Base-by-base conservation (phyloP, 345 rosid genomes). In the Alliaria petiolata region DNA sequence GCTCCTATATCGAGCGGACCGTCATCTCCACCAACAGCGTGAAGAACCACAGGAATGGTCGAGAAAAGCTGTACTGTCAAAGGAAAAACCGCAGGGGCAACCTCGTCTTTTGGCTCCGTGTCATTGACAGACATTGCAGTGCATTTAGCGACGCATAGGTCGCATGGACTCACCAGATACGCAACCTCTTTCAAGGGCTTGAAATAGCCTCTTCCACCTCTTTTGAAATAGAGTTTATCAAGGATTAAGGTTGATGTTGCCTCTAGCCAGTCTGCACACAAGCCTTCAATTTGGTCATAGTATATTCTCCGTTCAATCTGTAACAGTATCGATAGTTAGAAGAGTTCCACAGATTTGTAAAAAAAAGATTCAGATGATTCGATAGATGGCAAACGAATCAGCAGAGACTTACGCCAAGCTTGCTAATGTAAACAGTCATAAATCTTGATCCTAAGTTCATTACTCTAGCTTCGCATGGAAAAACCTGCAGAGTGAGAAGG, bases 391-490 rank as follows among this genome's bases (percentile, higher is more conserved):
- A n/a, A n/a, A n/a, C n/a, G n/a, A n/a, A n/a, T n/a, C n/a, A n/a
- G n/a, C n/a, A n/a, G n/a, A 43, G 25, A 79, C 96, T 85, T 80
- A 91, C 98, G 22, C 89, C 87, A 26, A 93, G 76, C 74, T 87
- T 85, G 75, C 80, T 79, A 38, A 93, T 82, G 72, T 91, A 93
- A 40, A 93, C 56, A 50, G 98, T 80, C 96, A 93, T 87, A 81
- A 93, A 93, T 65, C 83, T 86, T 30, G 92, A 91, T 34, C 98
- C 98, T 55, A 93, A 70, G 71, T 81, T 91, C 83, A 91, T 26
- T 26, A 93, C 97, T 81, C 96, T 81, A 26, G 92, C 98, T 78
- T 91, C 89, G 1, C 96, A 79, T 4, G 86, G 76, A 54, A 84
- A 70, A 70, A 87, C 75, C 98, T 93, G 90, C 72, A 83, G 36